Percentiles rank a stretch among this genome's conserved stretches.
phyloP scores from a whole-genome alignment of 2,329 filamentous ascomycete species.

The Orbilia oligospora region DNA sequence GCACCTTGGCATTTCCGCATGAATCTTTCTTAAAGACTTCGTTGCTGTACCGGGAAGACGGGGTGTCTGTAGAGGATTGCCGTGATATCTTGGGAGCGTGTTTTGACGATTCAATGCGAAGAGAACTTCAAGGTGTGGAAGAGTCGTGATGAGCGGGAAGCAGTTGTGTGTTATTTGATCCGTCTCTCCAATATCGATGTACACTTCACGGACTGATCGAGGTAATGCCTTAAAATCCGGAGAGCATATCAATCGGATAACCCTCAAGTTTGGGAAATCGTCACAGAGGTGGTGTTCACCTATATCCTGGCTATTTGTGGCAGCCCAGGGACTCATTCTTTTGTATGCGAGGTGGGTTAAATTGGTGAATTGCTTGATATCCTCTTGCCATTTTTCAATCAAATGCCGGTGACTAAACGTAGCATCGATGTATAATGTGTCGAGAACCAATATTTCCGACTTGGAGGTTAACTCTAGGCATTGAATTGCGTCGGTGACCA shows the following conservation, averaged over 20 bases:
- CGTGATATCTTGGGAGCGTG: constrained; percentile 51
- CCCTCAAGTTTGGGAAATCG: constrained; percentile 56
- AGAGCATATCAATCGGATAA: constrained; percentile 53
- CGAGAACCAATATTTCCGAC: constrained; percentile 28
- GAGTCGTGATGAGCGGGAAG: constrained; percentile 52
- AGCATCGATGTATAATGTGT: constrained; percentile 50
- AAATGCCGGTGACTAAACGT: constrained; percentile 44
- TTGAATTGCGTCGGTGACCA: constrained; percentile 45
- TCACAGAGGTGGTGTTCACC: constrained; percentile 45
- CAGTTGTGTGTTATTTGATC: constrained; percentile 57
- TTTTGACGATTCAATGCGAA: constrained; percentile 54
- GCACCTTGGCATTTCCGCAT: constrained; percentile 56
- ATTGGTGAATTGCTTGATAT: constrained; percentile 48
- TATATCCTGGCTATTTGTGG: constrained; percentile 20
- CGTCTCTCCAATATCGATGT: constrained; percentile 56
- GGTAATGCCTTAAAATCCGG: constrained; percentile 52
- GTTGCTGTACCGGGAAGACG: constrained; percentile 43
- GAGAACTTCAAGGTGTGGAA: constrained; percentile 44
- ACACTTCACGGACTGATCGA: constrained; percentile 43
- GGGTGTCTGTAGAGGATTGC: constrained; percentile 47
- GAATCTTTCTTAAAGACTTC: constrained; percentile 27
- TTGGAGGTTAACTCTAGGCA: constrained; percentile 38
- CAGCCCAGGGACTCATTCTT: constrained; percentile 54
- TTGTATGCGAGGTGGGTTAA: constrained; percentile 52
- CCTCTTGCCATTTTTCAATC: constrained; percentile 55